Evolutionary conservation across 345 rosid genomes (phyloP), one percentile per base, ranked within the genome.

Genomic region (Eucalyptus guilfoylei): DNA sequence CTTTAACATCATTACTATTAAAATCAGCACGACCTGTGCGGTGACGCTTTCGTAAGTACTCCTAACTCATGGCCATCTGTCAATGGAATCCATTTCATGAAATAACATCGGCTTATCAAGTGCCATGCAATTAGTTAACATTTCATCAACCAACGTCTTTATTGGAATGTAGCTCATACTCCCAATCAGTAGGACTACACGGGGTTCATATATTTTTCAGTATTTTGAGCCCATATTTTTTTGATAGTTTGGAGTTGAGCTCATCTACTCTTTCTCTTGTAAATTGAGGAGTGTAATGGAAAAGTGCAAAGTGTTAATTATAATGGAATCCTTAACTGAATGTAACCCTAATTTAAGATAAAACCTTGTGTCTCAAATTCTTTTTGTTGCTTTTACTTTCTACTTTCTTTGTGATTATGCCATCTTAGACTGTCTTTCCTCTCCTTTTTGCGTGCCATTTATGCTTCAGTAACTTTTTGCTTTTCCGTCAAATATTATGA

Each of bases 131-230:
- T 17, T 17, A 17, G 11, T 69, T 8, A 34, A 17, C 44, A 34
- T 8, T 1, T 34, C 80, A 9, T 34, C 24, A 0, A 69, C 24
- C 42, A 1, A 34, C 7, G 4, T 55, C 6, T 24, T 55, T 55
- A 11, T 24, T 24, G 30, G 14, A 11, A 26, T 55, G 62, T 24
- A 30, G 30, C 0, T 55, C 1, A 26, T 55, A 55, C 62, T 55
- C 0, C 1, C 6, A 3, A 55, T 23, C 14, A 2, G 24, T 23
- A 55, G 6, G 30, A 2, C 13, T 9, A 10, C 1, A 55, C 2
- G 10, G 1, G 62, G 0, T 24, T 24, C 30, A 55, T 55, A 55
- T 23, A 0, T 24, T 55, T 55, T 23, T 55, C 0, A 23, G 3
- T 55, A 26, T 23, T 55, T 55, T 55, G 13, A 26, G 13, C 30